Conservation (phyloP, 495 filamentous ascomycete species). For the Melanomma pulvis-pyrius region DNA sequence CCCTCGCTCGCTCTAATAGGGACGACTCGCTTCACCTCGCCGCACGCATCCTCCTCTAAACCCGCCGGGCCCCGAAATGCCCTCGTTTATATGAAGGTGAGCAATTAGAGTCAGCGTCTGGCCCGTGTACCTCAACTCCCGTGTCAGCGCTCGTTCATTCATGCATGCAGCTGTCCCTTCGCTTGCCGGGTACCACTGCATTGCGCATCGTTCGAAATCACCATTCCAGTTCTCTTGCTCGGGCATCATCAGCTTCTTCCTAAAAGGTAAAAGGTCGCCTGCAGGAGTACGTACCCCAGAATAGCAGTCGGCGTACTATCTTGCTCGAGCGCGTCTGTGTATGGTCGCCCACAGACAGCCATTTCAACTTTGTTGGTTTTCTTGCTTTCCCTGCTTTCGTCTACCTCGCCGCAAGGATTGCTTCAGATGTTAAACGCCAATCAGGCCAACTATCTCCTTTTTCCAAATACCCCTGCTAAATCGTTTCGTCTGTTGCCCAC, state of each 20-base stretch:
- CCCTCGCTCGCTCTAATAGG: no score
- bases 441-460: neutral
- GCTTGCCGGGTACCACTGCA: neutral
- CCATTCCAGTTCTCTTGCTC: neutral
- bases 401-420: neutral
- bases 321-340: neutral
- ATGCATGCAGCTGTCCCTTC: conserved; percentile 4
- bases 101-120: conserved; percentile 4
- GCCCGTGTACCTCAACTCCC: neutral
- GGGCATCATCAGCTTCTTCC: neutral
- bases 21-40: neutral
- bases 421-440: neutral
- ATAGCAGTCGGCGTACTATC: neutral
- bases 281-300: neutral
- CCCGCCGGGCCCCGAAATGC: neutral
- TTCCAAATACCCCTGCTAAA: neutral
- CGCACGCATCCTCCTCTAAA: neutral
- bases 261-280: neutral
- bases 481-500: conserved; percentile 2
- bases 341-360: neutral
- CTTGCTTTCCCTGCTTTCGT: neutral
- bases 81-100: neutral
- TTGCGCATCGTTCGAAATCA: neutral
- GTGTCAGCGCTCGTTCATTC: conserved; percentile 23
- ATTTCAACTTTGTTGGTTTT: neutral